Base-by-base conservation (phyloP, 2,329 filamentous ascomycete species). In the Domatiomyces globalis region DNA sequence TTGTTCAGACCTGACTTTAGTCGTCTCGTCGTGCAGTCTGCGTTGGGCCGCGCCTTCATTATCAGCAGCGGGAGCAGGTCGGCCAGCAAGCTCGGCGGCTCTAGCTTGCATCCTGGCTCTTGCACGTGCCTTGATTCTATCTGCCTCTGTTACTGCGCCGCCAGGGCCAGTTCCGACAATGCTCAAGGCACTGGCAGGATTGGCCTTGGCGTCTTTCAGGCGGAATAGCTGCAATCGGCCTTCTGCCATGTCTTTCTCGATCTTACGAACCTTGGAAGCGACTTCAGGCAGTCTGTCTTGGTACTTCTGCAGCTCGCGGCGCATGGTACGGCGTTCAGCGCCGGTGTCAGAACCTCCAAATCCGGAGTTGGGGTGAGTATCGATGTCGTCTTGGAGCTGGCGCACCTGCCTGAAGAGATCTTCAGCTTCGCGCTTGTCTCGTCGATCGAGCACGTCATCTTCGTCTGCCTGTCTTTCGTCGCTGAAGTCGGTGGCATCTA, bases 91-190 rank as follows among this genome's bases (percentile, higher is more conserved):
- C 17, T 92, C 90, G 51, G 92, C 92, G 59, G 92, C 89, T 54
- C 92, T 84, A 63, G 95, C 89, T 70, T 96, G 90, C 92, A 98
- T 98, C 81, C 95, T 94, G 42, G 90, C 90, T 70, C 89, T 94
- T 29, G 92, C 90, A 60, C 89, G 81, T 36, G 92, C 92, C 72
- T 95, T 96, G 59, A 96, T 79, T 50, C 90, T 81, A 69, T 98
- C 92, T 2, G 87, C 85, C 68, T 98, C 92, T 0, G 92, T 98
- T 43, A 98, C 80, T 45, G 80, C 71, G 49, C 92, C 92, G 44
- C 90, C 90, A 52, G 89, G 90, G 8, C 92, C 92, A 55, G 90
- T 96, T 45, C 92, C 92, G 53, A 96, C 80, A 56, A 98, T 87
- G 27, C 82, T 77, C 18, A 84, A 75, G 8, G 87, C 83, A 63